Percentiles rank a stretch among this genome's conserved stretches.
Conservation (phyloP, 805 yeast species). For the Pichia sporocuriosa region DNA sequence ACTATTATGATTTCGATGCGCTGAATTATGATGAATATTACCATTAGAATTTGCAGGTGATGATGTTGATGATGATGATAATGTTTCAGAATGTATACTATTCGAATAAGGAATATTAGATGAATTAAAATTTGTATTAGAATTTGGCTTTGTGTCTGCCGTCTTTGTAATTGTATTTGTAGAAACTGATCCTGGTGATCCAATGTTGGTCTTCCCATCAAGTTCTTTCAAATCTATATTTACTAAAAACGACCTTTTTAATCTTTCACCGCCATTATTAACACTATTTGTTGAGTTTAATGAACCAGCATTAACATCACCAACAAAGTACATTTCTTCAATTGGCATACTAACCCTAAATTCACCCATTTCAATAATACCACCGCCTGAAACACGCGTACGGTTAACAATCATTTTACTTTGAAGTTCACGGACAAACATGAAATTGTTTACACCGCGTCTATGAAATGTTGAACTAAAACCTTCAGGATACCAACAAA, state of each 20-base stretch:
- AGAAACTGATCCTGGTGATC: neutral
- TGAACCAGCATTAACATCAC: slow-evolving; percentile 26
- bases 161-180: neutral
- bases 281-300: neutral
- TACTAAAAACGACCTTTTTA: slow-evolving; percentile 35
- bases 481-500: slow-evolving; percentile 39
- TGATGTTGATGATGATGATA: neutral
- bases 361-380: slow-evolving; percentile 33
- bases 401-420: slow-evolving; percentile 39
- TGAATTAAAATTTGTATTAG: neutral
- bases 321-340: slow-evolving; percentile 28
- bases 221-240: slow-evolving; percentile 37
- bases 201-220: slow-evolving; percentile 25
- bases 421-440: slow-evolving; percentile 45
- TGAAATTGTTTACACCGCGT: slow-evolving; percentile 41
- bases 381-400: slow-evolving; percentile 22
- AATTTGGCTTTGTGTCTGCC: neutral
- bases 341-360: slow-evolving; percentile 37
- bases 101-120: too few species aligned
- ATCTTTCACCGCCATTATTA: slow-evolving; percentile 11
- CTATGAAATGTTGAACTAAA: slow-evolving; percentile 44
- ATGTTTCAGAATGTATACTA: neutral
- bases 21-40: neutral
- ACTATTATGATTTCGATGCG: neutral
- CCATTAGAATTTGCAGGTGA: neutral